Evolutionary conservation across 2,329 filamentous ascomycete genomes (phyloP), one percentile per base, ranked within the genome.

Genomic region (Cytospora piceicola): DNA sequence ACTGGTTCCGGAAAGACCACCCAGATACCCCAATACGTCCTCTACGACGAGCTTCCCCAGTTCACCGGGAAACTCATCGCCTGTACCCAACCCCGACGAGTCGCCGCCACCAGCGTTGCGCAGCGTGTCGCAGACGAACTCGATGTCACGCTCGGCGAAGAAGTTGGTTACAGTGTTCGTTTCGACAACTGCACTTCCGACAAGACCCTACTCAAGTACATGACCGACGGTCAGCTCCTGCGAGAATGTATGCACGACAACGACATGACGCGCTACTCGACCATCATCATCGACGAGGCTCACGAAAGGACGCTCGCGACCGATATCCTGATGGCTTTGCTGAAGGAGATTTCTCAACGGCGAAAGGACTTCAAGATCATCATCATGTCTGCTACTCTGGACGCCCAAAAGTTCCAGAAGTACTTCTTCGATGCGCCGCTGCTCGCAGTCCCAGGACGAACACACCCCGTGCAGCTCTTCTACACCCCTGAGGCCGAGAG

Each of bases 1-100:
- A 99, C 95, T 11, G 95, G 96, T 87, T 99, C 95, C 71, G 95
- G 95, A 81, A 99, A 99, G 83, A 99, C 95, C 5, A 99, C 95
- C 0, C 95, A 99, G 82, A 98, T 99, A 68, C 95, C 95, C 2
- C 95, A 99, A 78, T 99, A 97, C 77, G 94, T 99, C 70, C 88
- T 99, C 51, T 98, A 91, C 83, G 95, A 99, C 80, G 95, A 99
- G 78, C 85, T 97, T 36, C 94, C 95, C 30, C 92, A 98, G 73
- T 82, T 88, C 69, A 88, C 89, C 71, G 86, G 88, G 76, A 97
- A 97, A 82, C 89, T 97, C 79, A 90, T 99, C 66, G 95, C 94
- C 65, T 99, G 95, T 84, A 99, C 95, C 7, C 95, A 99, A 79
- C 95, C 95, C 69, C 91, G 96, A 77, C 92, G 95, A 87, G 95